A percentile compares a stretch with the other conserved stretches of the same genome.
Evolutionary conservation across 2,329 filamentous ascomycete genomes (phyloP).

Genomic region (Diaporthe sp.): DNA sequence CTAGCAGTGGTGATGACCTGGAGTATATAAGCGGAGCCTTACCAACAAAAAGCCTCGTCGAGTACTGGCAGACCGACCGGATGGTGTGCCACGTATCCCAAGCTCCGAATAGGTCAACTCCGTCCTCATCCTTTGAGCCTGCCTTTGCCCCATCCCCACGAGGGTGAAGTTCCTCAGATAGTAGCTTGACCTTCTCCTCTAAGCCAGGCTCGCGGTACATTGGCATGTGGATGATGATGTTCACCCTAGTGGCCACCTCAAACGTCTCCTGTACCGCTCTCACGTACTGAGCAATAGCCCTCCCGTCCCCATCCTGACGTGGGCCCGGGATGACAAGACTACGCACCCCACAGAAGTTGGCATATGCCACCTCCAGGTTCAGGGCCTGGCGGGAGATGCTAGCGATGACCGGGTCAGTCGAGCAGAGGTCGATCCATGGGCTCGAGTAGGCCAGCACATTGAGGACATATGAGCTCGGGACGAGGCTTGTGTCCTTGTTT

Average conservation of each 20-base stretch:
- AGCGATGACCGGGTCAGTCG: slow-evolving; percentile 82
- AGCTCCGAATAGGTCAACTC: slow-evolving; percentile 77
- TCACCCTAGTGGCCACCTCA: slow-evolving; percentile 78
- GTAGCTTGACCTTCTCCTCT: slow-evolving; percentile 62
- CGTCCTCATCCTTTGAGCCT: slow-evolving; percentile 49
- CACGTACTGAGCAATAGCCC: slow-evolving; percentile 79
- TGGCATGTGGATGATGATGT: slow-evolving; percentile 82
- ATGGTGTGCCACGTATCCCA: slow-evolving; percentile 98
- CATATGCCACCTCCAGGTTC: slow-evolving; percentile 91
- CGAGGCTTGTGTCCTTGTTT: slow-evolving; percentile 81
- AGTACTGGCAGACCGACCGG: slow-evolving; percentile 87
- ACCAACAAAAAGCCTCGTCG: slow-evolving; percentile 84
- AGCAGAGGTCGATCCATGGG: slow-evolving; percentile 92
- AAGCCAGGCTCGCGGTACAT: slow-evolving; percentile 80
- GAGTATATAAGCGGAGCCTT: slow-evolving; percentile 52
- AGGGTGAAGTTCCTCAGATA: slow-evolving; percentile 55
- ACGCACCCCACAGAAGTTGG: slow-evolving; percentile 90
- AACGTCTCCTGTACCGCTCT: slow-evolving; percentile 86
- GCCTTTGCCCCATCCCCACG: slow-evolving; percentile 43
- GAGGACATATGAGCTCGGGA: slow-evolving; percentile 74
- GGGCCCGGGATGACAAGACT: slow-evolving; percentile 88
- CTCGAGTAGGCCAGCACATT: slow-evolving; percentile 85
- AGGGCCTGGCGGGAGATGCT: slow-evolving; percentile 91
- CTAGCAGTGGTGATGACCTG: not conserved
- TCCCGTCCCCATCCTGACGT: slow-evolving; percentile 60